Conservation (phyloP, 139 green algal species). For the Yamagishiella unicocca region DNA sequence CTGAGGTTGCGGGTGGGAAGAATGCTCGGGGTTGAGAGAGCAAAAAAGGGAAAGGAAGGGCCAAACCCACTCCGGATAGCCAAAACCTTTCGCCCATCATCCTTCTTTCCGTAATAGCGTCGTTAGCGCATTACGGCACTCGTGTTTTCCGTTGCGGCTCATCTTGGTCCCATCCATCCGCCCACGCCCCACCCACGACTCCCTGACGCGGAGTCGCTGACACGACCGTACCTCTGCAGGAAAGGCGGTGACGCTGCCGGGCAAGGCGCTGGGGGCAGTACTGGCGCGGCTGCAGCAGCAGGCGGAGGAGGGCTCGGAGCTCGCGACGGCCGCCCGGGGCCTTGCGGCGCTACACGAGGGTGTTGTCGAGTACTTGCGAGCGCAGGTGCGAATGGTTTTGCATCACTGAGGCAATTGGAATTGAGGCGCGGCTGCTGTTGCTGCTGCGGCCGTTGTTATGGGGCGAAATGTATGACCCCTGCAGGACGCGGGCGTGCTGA, state of each 20-base stretch:
- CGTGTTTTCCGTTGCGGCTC: too few relatives aligned
- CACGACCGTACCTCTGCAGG: background rate
- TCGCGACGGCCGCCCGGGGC: background rate
- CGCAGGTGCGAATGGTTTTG: constrained; percentile 13
- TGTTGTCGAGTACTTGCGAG: constrained; percentile 60
- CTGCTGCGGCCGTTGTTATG: too few relatives aligned
- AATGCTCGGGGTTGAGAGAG: background rate
- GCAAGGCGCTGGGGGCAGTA: constrained; percentile 66
- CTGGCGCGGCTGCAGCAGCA: constrained; percentile 49
- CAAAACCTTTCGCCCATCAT: too few relatives aligned
- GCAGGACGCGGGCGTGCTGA: background rate
- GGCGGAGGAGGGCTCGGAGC: constrained; percentile 25
- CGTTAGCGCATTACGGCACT: too few relatives aligned
- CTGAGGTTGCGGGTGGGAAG: background rate
- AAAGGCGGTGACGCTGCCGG: constrained; percentile 70
- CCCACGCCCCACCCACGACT: background rate
- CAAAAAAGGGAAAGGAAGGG: too few relatives aligned
- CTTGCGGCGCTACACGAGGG: constrained; percentile 57
- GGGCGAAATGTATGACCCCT: too few relatives aligned
- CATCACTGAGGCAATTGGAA: too few relatives aligned
- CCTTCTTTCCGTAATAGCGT: too few relatives aligned
- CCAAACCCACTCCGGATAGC: too few relatives aligned
- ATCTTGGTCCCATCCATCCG: too few relatives aligned
- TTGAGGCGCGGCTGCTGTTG: too few relatives aligned
- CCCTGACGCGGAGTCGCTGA: background rate